Conservation (phyloP, 495 filamentous ascomycete genomes). For the Aspergillus olivimuriae region DNA sequence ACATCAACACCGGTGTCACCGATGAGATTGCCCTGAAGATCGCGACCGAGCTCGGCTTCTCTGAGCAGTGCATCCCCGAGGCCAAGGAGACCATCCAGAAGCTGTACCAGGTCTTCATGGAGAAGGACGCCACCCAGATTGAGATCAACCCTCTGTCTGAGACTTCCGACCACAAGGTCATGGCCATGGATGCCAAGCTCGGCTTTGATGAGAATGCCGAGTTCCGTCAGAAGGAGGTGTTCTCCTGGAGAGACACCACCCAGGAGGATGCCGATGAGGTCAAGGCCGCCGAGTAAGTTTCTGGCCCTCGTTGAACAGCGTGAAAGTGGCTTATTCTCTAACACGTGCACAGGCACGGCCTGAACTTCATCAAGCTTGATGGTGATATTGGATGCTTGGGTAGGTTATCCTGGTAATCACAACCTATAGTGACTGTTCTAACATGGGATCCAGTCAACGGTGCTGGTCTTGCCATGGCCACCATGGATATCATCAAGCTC, state of each 20-base stretch:
- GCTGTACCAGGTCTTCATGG: constrained; percentile 96
- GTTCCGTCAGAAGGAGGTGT: constrained; percentile 94
- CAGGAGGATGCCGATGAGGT: constrained; percentile 98
- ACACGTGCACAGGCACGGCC: constrained; percentile 47
- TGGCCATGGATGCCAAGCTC: constrained; percentile 99
- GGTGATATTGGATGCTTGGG: constrained; percentile 95
- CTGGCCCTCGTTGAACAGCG: neutral
- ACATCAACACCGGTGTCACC: constrained; percentile 93
- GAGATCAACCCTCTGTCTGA: constrained; percentile 98
- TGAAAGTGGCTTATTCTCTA: constrained; percentile 5
- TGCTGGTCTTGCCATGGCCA: constrained; percentile 98
- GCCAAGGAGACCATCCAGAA: constrained; percentile 95
- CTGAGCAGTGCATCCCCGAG: constrained; percentile 90
- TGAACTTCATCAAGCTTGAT: constrained; percentile 99
- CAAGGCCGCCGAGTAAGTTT: constrained; percentile 73
- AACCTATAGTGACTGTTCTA: constrained; percentile 9
- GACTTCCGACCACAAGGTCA: constrained; percentile 93
- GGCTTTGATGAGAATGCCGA: constrained; percentile 98
- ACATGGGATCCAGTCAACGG: constrained; percentile 65
- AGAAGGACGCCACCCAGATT: constrained; percentile 97
- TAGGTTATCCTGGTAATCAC: constrained; percentile 18
- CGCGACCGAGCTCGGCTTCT: constrained; percentile 90
- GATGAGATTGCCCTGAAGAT: constrained; percentile 89
- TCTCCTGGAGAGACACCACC: constrained; percentile 83
- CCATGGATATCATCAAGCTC: constrained; percentile 99